phyloP scores from a whole-genome alignment of 2,329 filamentous ascomycete genomes.

The Colletotrichum sp. region DNA sequence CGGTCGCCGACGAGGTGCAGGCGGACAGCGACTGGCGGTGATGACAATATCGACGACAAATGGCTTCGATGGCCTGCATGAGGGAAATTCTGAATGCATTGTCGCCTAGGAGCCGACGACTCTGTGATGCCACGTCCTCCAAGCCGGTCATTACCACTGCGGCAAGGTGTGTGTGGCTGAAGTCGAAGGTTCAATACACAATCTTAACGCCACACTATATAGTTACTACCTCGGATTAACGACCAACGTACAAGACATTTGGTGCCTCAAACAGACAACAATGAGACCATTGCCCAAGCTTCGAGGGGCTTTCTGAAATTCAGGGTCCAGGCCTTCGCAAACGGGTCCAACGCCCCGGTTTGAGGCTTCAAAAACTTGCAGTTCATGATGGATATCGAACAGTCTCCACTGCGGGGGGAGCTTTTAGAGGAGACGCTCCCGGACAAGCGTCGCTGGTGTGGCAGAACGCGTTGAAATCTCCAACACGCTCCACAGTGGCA shows the following conservation, averaged over 20 bases:
- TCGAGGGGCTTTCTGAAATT: neutral
- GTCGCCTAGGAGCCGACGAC: neutral
- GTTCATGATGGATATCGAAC: constrained; percentile 7
- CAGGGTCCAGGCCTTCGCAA: constrained; percentile 15
- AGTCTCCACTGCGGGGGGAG: constrained; percentile 14
- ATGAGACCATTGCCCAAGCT: neutral
- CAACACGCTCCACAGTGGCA: constrained; percentile 7
- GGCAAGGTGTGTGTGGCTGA: neutral
- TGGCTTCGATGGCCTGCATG: neutral
- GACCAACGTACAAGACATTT: neutral
- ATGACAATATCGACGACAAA: neutral
- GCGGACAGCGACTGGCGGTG: constrained; percentile 8
- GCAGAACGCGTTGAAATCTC: constrained; percentile 4
- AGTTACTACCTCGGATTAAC: neutral
- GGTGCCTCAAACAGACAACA: neutral
- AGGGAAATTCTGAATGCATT: neutral
- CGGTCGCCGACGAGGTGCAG: constrained; percentile 18
- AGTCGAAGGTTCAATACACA: neutral
- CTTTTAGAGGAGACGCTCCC: neutral
- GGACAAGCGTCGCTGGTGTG: neutral
- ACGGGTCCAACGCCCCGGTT: constrained; percentile 6
- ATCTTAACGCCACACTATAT: neutral
- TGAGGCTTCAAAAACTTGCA: constrained; percentile 15
- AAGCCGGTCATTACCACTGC: neutral
- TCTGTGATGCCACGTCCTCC: neutral